Percentiles rank a stretch among this genome's conserved stretches.
Conservation (phyloP, 805 yeast genomes). For the Hanseniaspora mollemarum region DNA sequence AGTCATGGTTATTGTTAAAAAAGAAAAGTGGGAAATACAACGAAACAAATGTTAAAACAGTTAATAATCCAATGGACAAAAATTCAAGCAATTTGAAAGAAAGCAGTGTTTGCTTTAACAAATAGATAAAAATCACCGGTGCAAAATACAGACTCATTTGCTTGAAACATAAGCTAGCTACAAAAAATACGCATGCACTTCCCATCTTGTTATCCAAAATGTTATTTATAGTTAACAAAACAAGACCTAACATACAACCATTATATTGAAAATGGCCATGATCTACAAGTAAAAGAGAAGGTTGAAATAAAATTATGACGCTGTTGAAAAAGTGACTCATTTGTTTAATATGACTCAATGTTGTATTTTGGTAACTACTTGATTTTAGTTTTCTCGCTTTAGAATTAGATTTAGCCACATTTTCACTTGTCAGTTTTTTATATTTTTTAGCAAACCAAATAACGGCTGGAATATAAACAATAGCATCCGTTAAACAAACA, state of each 20-base stretch:
- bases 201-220: constrained; percentile 52
- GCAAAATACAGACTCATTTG: constrained; percentile 94
- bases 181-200: constrained; percentile 65
- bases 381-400: constrained; percentile 30
- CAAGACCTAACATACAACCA: constrained; percentile 83
- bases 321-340: constrained; percentile 4
- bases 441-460: constrained; percentile 58
- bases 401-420: constrained; percentile 21
- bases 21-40: constrained; percentile 52
- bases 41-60: constrained; percentile 41
- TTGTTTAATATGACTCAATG: constrained; percentile 44
- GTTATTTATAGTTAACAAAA: constrained; percentile 55
- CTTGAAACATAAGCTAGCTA: constrained; percentile 68
- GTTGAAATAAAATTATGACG: constrained; percentile 56
- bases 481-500: constrained; percentile 60
- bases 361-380: constrained; percentile 64
- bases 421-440: constrained; percentile 39
- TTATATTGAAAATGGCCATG: constrained; percentile 97
- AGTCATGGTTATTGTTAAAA: constrained; percentile 27
- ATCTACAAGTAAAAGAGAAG: constrained; percentile 71
- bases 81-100: constrained; percentile 48
- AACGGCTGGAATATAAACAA: constrained; percentile 70
- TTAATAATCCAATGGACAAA: constrained; percentile 51
- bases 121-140: constrained; percentile 72
- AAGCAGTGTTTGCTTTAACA: constrained; percentile 43